Evolutionary conservation across 345 rosid genomes (phyloP).

Genomic region (Rubroshorea leprosula): DNA sequence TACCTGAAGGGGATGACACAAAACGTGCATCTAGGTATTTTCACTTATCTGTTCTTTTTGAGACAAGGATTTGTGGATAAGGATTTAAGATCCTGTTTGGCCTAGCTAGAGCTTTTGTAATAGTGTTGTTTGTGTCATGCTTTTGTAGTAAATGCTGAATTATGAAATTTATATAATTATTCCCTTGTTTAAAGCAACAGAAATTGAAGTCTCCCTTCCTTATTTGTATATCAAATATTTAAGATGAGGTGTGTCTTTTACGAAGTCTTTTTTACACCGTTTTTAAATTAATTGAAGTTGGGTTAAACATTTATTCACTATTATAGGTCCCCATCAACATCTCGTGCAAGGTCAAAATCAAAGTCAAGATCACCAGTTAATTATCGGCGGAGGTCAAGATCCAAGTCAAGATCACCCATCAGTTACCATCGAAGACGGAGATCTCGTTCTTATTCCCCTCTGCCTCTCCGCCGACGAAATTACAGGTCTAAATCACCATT

Average conservation of each 20-base stretch:
- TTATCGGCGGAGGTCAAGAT: slow-evolving; percentile 53
- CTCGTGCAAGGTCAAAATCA: slow-evolving; percentile 67
- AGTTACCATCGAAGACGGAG: slow-evolving; percentile 53
- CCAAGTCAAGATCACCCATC: slow-evolving; percentile 73
- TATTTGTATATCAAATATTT: too few relatives aligned
- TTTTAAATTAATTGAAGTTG: too few relatives aligned
- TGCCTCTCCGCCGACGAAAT: slow-evolving; percentile 45
- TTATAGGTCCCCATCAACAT: slow-evolving; percentile 63
- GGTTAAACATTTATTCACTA: not conserved
- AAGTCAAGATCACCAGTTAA: slow-evolving; percentile 67
- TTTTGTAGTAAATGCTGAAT: too few relatives aligned
- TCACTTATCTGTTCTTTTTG: not conserved
- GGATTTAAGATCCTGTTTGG: too few relatives aligned
- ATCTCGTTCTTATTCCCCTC: slow-evolving; percentile 73
- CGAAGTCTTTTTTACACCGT: too few relatives aligned
- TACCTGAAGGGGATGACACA: slow-evolving; percentile 50
- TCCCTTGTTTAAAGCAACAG: too few relatives aligned
- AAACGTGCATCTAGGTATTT: slow-evolving; percentile 57
- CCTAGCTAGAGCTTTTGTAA: too few relatives aligned
- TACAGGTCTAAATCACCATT: slow-evolving; percentile 70
- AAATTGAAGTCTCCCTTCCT: too few relatives aligned
- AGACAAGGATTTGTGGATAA: not conserved
- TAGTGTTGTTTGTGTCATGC: too few relatives aligned
- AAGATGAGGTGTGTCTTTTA: too few relatives aligned
- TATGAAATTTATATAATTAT: too few relatives aligned